Evolutionary conservation across 768 basidiomycete genomes (phyloP), one percentile per base, ranked within the genome.

Genomic region (Lactarius akahatsu): DNA sequence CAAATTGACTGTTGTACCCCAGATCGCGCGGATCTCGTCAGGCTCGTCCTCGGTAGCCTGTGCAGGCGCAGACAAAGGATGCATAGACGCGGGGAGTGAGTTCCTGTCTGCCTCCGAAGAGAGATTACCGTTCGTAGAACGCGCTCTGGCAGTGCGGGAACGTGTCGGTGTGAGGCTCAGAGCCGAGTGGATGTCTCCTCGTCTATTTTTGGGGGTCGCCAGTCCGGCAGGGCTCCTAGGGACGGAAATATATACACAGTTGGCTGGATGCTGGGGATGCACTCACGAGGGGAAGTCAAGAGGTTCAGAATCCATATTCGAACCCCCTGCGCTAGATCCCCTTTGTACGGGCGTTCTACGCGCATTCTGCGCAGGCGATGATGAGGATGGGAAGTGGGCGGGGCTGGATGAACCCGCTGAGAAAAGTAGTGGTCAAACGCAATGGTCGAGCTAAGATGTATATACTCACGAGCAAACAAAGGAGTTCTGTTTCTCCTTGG

Each of bases 1-100:
- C 32, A 99, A 82, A 70, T 92, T 91, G 72, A 99, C 95, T 1
- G 93, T 96, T 0, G 97, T 99, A 36, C 97, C 97, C 96, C 97
- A 99, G 67, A 99, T 93, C 28, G 94, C 94, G 62, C 92, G 84
- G 59, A 94, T 90, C 70, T 92, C 92, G 64, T 92, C 91, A 0
- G 89, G 89, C 62, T 89, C 88, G 67, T 90, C 89, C 67, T 89
- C 91, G 15, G 84, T 85, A 16, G 84, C 85, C 1, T 75, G 81
- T 34, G 80, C 83, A 18, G 83, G 86, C 8, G 82, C 90, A 61
- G 89, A 91, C 50, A 87, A 83, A 61, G 77, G 78, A 32, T 78
- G 80, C 15, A 73, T 83, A 60, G 83, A 89, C 26, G 80, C 74
- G 11, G 88, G 86, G 13, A 87, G 75, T 45, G 82, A 82, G 32